Percentiles rank a stretch among this genome's conserved stretches.
These are phyloP conservation scores for rapeseed (Brassica napus) DNA, from an alignment of 345 rosid species.

Conservation along the genomic window DNA sequence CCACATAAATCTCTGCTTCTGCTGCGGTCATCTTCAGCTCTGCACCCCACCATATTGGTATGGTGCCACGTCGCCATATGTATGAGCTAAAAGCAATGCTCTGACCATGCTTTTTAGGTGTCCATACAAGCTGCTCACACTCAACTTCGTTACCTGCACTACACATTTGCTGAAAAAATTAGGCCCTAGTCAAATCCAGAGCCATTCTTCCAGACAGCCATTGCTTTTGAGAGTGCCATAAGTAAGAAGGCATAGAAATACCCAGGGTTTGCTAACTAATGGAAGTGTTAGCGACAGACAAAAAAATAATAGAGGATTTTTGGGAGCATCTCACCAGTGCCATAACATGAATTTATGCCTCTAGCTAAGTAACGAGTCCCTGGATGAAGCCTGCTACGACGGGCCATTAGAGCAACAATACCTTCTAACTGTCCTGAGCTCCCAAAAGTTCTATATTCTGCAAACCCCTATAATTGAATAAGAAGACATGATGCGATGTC, in stretches of 20 bases:
- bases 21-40: conserved; percentile 88
- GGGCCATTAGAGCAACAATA: conserved; percentile 84
- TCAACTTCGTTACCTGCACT: conserved; percentile 95
- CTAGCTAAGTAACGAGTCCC: conserved; percentile 99
- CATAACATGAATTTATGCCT: conserved; percentile 92
- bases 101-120: conserved; percentile 71
- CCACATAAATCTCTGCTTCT: conserved; percentile 96
- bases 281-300: background rate
- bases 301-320: background rate
- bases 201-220: background rate
- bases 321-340: conserved; percentile 67
- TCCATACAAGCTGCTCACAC: conserved; percentile 97
- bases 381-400: conserved; percentile 97
- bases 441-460: conserved; percentile 89
- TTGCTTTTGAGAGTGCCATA: conserved; percentile 13
- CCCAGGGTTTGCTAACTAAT: background rate
- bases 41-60: conserved; percentile 99
- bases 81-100: conserved; percentile 82
- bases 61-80: conserved; percentile 96
- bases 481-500: conserved; percentile 36
- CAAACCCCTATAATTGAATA: conserved; percentile 82
- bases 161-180: conserved; percentile 39
- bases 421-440: conserved; percentile 93
- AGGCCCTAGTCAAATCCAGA: conserved; percentile 32
- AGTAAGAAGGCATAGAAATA: background rate